phyloP scores from a whole-genome alignment of 805 yeast species.

The Debaryomyces tyrocola region DNA sequence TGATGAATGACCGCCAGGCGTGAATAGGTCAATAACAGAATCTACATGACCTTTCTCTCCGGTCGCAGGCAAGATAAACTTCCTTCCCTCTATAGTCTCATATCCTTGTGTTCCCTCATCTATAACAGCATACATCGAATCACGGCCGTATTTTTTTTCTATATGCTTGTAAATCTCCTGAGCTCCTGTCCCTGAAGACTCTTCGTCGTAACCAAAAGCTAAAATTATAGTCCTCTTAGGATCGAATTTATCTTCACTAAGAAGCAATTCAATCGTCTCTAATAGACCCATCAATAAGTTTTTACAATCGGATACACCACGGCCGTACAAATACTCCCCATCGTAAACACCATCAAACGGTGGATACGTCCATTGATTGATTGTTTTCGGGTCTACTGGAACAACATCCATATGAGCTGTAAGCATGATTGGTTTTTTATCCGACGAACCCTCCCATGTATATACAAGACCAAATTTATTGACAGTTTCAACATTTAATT shows the following conservation, averaged over 20 bases:
- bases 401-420: slow-evolving; percentile 45
- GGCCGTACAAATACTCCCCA: slow-evolving; percentile 32
- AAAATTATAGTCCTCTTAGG: slow-evolving; percentile 46
- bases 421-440: slow-evolving; percentile 35
- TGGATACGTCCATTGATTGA: slow-evolving; percentile 38
- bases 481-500: slow-evolving; percentile 31
- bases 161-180: slow-evolving; percentile 33
- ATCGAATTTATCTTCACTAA: slow-evolving; percentile 28
- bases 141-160: slow-evolving; percentile 37
- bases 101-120: slow-evolving; percentile 41
- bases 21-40: slow-evolving; percentile 37
- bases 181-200: slow-evolving; percentile 44
- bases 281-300: slow-evolving; percentile 43
- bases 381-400: slow-evolving; percentile 39
- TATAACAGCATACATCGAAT: slow-evolving; percentile 43
- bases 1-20: slow-evolving; percentile 54
- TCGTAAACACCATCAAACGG: slow-evolving; percentile 38
- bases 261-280: slow-evolving; percentile 35
- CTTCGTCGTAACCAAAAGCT: slow-evolving; percentile 56
- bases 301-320: slow-evolving; percentile 42
- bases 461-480: slow-evolving; percentile 38
- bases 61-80: slow-evolving; percentile 46
- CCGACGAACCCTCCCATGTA: slow-evolving; percentile 36
- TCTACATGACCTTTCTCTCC: slow-evolving; percentile 51
- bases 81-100: slow-evolving; percentile 28